Evolutionary conservation across 345 rosid species (phyloP).

Genomic region (Punica granatum): DNA sequence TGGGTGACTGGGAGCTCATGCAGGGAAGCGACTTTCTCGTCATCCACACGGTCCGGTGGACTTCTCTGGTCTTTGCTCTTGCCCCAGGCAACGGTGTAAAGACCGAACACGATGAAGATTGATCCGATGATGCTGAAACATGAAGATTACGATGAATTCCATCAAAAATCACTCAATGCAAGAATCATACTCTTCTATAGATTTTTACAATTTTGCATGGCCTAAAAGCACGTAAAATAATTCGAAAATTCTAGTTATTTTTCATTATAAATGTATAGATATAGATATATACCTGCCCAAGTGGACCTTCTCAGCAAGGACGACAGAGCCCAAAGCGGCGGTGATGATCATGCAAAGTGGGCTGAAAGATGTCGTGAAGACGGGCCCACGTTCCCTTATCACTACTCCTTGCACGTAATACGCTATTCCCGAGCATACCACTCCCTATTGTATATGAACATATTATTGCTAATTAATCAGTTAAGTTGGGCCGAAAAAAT

Average conservation of each 20-base stretch:
- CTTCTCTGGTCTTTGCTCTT: slow-evolving; percentile 52
- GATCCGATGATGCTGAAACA: slow-evolving; percentile 72
- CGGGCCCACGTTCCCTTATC: slow-evolving; percentile 63
- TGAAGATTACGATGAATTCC: background rate
- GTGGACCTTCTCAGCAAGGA: slow-evolving; percentile 61
- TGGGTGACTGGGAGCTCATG: slow-evolving; percentile 43
- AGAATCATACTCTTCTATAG: background rate
- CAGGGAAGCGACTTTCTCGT: slow-evolving; percentile 22
- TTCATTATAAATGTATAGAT: no score
- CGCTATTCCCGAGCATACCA: slow-evolving; percentile 84
- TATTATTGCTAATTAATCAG: background rate
- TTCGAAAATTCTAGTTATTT: no score
- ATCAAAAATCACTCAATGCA: no score
- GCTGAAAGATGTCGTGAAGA: slow-evolving; percentile 69
- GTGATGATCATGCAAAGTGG: slow-evolving; percentile 90
- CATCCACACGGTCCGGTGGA: background rate
- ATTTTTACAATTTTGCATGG: background rate
- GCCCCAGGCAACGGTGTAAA: slow-evolving; percentile 87
- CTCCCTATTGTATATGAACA: slow-evolving; percentile 61
- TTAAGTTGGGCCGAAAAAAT: no score
- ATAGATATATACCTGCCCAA: slow-evolving; percentile 55
- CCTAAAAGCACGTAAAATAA: no score
- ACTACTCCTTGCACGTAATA: slow-evolving; percentile 76
- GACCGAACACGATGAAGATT: slow-evolving; percentile 58
- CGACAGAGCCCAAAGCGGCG: slow-evolving; percentile 49